Conservation (phyloP, 441 rosid genomes). For the Erysimum cheiri region DNA sequence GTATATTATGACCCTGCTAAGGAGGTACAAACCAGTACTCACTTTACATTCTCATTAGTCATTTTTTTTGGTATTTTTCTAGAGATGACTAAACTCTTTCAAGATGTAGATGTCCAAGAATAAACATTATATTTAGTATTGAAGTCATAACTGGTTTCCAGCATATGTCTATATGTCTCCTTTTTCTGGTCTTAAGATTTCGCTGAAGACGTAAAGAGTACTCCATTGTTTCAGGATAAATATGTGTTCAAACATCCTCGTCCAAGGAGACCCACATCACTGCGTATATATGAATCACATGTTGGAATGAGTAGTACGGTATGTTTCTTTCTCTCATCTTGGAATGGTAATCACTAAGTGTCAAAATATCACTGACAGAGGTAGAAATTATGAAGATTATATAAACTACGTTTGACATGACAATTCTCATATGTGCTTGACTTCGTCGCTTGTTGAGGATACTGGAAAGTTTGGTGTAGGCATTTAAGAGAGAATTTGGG, state of each 20-base stretch:
- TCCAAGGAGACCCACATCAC: constrained; percentile 87
- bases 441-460: constrained; percentile 16
- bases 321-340: constrained; percentile 46
- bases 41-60: constrained; percentile 16
- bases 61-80: constrained; percentile 9
- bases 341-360: constrained; percentile 8
- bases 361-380: constrained; percentile 12
- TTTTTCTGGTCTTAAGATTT: too few species aligned
- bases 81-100: constrained; percentile 21
- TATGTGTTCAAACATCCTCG: constrained; percentile 83
- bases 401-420: constrained; percentile 26
- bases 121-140: constrained; percentile 21
- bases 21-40: constrained; percentile 59
- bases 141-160: constrained; percentile 11
- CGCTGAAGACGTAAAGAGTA: constrained; percentile 25
- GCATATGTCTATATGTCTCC: not conserved
- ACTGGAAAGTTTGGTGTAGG: constrained; percentile 18
- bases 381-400: constrained; percentile 25
- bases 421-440: not conserved
- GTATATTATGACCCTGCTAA: constrained; percentile 95
- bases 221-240: constrained; percentile 66
- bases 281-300: constrained; percentile 95
- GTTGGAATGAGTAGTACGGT: constrained; percentile 99
- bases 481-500: constrained; percentile 4
- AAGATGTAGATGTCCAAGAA: constrained; percentile 23